Evolutionary conservation across 164 flowering plant species (phyloP).

Genomic region (Brasenia schreberi): DNA sequence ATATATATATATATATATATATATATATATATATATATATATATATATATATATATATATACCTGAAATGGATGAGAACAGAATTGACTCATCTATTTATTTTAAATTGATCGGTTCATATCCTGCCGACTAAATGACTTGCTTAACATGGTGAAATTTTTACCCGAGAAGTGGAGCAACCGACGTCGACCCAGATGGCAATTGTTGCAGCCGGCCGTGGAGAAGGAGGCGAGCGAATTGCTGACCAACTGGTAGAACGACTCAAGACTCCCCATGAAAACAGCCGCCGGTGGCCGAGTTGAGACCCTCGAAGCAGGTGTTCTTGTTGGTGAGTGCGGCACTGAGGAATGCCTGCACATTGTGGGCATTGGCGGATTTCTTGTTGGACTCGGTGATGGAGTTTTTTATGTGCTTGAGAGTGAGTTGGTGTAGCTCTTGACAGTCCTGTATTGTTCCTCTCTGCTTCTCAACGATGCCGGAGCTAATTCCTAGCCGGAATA

Average conservation of each 20-base stretch:
- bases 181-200: too few relatives aligned
- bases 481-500: neutral
- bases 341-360: slow-evolving; percentile 90
- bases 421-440: neutral
- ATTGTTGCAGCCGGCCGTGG: slow-evolving; percentile 3
- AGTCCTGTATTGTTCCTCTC: neutral
- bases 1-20: too few relatives aligned
- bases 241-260: slow-evolving; percentile 48
- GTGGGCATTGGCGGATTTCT: slow-evolving; percentile 4
- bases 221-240: slow-evolving; percentile 55
- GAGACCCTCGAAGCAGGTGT: slow-evolving; percentile 81
- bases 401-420: neutral
- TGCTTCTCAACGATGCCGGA: neutral
- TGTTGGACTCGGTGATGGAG: neutral
- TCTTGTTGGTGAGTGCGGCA: slow-evolving; percentile 82
- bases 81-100: too few relatives aligned
- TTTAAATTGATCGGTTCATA: too few relatives aligned
- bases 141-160: too few relatives aligned
- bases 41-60: too few relatives aligned
- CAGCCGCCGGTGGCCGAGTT: slow-evolving; percentile 27
- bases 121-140: too few relatives aligned
- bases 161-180: too few relatives aligned
- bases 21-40: too few relatives aligned
- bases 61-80: too few relatives aligned
- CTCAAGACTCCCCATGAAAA: slow-evolving; percentile 20